Conservation (phyloP, 495 filamentous ascomycete species). For the Trichoderma erinaceum region DNA sequence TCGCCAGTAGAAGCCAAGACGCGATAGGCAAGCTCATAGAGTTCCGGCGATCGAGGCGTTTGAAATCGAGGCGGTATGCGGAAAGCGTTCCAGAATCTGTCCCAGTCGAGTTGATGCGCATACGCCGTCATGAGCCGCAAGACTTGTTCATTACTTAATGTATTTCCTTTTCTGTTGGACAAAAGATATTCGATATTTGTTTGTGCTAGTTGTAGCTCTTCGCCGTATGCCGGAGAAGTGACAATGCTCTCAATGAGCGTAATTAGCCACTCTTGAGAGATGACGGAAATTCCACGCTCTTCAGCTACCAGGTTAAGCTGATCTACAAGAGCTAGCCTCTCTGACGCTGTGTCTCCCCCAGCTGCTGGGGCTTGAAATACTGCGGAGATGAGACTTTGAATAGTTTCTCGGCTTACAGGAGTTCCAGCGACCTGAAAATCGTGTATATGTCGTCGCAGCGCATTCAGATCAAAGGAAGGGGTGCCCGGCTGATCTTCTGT, state of each 20-base stretch:
- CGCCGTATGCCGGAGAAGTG: conserved; percentile 6
- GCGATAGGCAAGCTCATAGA: conserved; percentile 54
- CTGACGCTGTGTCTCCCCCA: conserved; percentile 11
- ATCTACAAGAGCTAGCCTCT: conserved; percentile 28
- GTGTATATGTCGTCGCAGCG: conserved; percentile 20
- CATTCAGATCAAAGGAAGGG: conserved; percentile 26
- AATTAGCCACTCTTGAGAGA: conserved; percentile 35
- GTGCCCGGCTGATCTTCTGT: conserved; percentile 18
- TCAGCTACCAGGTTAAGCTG: conserved; percentile 35
- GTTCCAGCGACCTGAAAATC: conserved; percentile 27
- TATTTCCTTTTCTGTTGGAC: conserved; percentile 24
- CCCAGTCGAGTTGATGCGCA: conserved; percentile 39
- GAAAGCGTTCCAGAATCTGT: conserved; percentile 58
- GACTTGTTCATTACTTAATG: conserved; percentile 43
- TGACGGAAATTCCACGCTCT: conserved; percentile 27
- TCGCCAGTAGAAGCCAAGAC: conserved; percentile 44
- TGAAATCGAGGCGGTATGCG: conserved; percentile 45
- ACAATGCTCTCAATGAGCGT: conserved; percentile 32
- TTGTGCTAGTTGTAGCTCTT: conserved; percentile 19
- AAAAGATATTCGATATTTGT: conserved; percentile 26
- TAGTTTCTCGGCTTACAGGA: conserved; percentile 29
- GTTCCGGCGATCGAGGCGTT: conserved; percentile 41
- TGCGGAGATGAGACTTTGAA: conserved; percentile 29
- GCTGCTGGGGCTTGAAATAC: conserved; percentile 24
- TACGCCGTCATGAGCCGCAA: conserved; percentile 43